phyloP scores from a whole-genome alignment of 257 asterid species.

The Solanum stenotomum region DNA sequence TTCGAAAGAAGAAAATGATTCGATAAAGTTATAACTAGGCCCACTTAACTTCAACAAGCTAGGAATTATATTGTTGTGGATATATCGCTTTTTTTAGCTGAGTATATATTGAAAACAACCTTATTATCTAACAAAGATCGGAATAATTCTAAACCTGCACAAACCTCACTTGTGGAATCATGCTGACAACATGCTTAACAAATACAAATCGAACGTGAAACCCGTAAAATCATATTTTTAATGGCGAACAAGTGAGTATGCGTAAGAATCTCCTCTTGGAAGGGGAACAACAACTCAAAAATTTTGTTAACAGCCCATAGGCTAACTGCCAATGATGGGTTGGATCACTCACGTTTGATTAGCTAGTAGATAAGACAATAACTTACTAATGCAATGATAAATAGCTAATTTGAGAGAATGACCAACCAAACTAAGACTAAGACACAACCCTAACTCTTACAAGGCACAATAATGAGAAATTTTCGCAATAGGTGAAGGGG shows the following conservation, averaged over 20 bases:
- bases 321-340: not conserved
- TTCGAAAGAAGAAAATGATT: not conserved
- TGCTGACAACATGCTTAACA: not conserved
- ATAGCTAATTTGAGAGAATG: no score
- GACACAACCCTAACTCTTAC: not conserved
- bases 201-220: not conserved
- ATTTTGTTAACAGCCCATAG: not conserved
- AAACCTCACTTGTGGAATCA: no score
- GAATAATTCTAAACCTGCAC: not conserved
- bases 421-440: no score
- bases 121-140: not conserved
- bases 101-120: not conserved
- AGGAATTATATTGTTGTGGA: no score
- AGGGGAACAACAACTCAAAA: not conserved
- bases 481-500: no score
- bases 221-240: no score
- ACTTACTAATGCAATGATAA: not conserved
- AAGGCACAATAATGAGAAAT: not conserved
- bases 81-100: no score
- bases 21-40: not conserved
- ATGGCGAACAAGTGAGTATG: no score
- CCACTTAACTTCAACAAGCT: not conserved
- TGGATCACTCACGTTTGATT: not conserved
- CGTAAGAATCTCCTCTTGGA: not conserved
- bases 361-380: not conserved